Evolutionary conservation across 179 eudicot genomes (phyloP).

Genomic region (Camellia oleifera): DNA sequence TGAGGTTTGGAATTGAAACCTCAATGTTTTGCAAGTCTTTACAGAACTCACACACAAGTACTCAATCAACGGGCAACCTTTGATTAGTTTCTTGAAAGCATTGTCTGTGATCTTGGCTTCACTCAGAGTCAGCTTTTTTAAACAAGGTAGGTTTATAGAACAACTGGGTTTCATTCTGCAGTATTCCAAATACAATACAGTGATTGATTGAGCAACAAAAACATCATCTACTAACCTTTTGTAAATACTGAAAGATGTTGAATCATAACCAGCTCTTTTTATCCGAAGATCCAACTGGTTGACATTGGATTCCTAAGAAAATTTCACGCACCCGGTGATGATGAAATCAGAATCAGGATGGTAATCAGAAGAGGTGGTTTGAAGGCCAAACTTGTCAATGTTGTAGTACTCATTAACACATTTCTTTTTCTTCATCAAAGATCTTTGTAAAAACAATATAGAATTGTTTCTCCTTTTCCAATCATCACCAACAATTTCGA

Average conservation of each 20-base stretch:
- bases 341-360: no score
- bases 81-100: background rate
- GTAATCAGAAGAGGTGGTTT: background rate
- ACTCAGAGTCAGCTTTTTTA: background rate
- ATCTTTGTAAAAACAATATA: background rate
- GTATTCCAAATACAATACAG: background rate
- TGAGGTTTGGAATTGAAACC: background rate
- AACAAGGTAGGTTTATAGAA: background rate
- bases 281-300: background rate
- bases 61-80: constrained; percentile 4
- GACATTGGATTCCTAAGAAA: background rate
- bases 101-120: background rate
- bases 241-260: background rate
- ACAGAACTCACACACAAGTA: background rate
- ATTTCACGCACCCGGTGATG: background rate
- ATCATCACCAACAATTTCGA: background rate
- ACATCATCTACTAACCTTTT: background rate
- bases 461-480: background rate
- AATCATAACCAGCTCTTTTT: background rate
- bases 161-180: background rate
- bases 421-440: background rate
- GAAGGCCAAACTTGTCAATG: background rate
- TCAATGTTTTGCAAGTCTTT: background rate
- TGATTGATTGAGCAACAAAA: background rate
- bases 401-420: background rate